Base-by-base conservation (phyloP, 2,329 filamentous ascomycete genomes). In the Nemania bipapillata region DNA sequence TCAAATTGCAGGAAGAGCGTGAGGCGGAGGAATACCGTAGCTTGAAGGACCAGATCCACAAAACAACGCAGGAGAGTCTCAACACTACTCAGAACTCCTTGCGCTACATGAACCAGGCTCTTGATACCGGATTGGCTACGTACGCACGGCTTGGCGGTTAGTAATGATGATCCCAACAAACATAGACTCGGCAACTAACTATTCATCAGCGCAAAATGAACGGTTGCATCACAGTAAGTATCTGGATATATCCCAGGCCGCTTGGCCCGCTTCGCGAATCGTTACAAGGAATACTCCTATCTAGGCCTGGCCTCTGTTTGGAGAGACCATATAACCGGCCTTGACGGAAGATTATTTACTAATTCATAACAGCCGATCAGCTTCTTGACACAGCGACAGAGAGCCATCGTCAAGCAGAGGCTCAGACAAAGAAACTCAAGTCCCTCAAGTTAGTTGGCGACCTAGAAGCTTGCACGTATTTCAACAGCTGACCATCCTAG, bases 371-470 rank as follows among this genome's bases (percentile, higher is more conserved):
- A 71, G 69, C 91, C 0, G 92, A 97, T 79, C 89, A 88, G 80
- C 93, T 95, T 75, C 85, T 97, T 65, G 93, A 97, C 74, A 84
- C 77, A 84, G 97, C 70, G 91, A 97, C 76, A 83, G 92, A 72
- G 91, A 93, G 3, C 82, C 87, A 92, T 74, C 88, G 89, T 66
- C 83, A 92, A 67, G 92, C 92, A 0, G 90, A 94, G 74, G 92
- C 94, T 73, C 92, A 4, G 20, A 91, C 93, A 0, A 88, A 89
- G 55, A 93, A 97, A 77, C 83, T 97, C 42, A 95, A 63, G 28
- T 60, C 49, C 1, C 9, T 71, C 0, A 69, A 71, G 69, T 66
- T 4, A 58, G 69, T 61, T 32, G 8, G 35, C 20, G 20, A 20
- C 12, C 2, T 22, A 30, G 12, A 22, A 26, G 35, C 15, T 17